Evolutionary conservation across 805 yeast species (phyloP), one percentile per base, ranked within the genome.

Genomic region (Martiniozyma abietophila): DNA sequence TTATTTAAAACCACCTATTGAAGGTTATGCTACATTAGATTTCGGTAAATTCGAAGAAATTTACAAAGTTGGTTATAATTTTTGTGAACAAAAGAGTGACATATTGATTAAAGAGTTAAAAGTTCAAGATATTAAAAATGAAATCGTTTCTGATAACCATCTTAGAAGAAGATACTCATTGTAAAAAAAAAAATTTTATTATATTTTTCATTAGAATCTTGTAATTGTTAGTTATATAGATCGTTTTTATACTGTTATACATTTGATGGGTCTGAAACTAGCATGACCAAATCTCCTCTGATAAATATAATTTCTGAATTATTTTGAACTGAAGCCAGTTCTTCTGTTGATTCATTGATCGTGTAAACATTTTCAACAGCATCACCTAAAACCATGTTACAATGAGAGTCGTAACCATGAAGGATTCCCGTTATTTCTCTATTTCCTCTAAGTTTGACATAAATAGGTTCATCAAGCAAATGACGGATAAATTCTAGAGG

Each of bases 271-370:
- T 56, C 61, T 16, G 54, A 76, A 35, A 92, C 78, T 46, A 88
- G 68, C 32, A 94, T 84, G 28, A 92, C 97, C 3, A 94, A 77
- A 59, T 92, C 98, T n/a, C 99, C 99, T 63, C 99, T 78, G 11
- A 92, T 88, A 60, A 89, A 89, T 27, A 92, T 76, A 86, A 92
- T 83, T 36, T 84, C 95, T 12, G 85, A 71, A 42, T 69, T 68
- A 50, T 76, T 80, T 16, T 66, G 65, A 14, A 49, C 56, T 8
- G 71, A 57, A 53, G 62, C 53, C 35, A 64, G 44, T 29, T 66
- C 68, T 20, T 56, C 52, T 4, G 61, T 71, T 4, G 66, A 71
- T 4, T 67, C 76, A 21, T 65, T 69, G 11, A 76, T 49, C 25
- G 65, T 64, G 54, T 72, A 83, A 25, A 88, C 75, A 2, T 81